Evolutionary conservation across 345 rosid genomes (phyloP).

Genomic region (Linum tenue): DNA sequence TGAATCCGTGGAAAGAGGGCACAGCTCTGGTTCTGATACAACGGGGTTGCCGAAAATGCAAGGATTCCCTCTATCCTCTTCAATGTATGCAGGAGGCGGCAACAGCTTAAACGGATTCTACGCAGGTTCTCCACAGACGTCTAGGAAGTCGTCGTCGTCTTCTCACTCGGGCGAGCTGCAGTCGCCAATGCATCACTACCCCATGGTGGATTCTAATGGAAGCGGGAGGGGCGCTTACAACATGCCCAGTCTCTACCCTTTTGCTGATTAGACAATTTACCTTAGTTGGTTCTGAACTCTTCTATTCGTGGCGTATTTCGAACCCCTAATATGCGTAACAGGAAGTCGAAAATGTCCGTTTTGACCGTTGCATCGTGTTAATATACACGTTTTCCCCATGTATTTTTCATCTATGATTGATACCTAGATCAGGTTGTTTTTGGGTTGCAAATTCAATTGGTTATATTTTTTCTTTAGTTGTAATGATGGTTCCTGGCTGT

Average conservation of each 20-base stretch:
- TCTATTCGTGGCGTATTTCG: too few relatives aligned
- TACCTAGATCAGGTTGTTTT: too few relatives aligned
- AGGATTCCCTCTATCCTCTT: background rate
- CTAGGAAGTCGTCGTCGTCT: slow-evolving; percentile 41
- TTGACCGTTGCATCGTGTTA: too few relatives aligned
- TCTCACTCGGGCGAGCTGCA: slow-evolving; percentile 62
- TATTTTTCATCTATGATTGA: too few relatives aligned
- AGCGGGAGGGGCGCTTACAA: slow-evolving; percentile 20
- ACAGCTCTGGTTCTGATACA: slow-evolving; percentile 48
- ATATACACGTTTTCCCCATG: too few relatives aligned
- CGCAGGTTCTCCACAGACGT: slow-evolving; percentile 41
- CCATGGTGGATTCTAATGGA: slow-evolving; percentile 56
- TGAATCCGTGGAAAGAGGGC: slow-evolving; percentile 80
- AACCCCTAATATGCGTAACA: too few relatives aligned
- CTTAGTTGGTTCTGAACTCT: too few relatives aligned
- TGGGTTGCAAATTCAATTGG: too few relatives aligned
- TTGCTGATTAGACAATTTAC: slow-evolving; percentile 9
- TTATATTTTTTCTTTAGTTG: too few relatives aligned
- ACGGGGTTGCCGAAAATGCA: slow-evolving; percentile 67
- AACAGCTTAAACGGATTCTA: slow-evolving; percentile 44
- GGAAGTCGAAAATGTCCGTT: too few relatives aligned
- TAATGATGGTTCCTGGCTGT: too few relatives aligned
- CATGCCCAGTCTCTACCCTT: slow-evolving; percentile 45
- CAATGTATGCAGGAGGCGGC: slow-evolving; percentile 32
- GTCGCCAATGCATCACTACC: slow-evolving; percentile 20